Evolutionary conservation across 1,139 yeast species (phyloP).

Genomic region (Saccharomyces hybrid): DNA sequence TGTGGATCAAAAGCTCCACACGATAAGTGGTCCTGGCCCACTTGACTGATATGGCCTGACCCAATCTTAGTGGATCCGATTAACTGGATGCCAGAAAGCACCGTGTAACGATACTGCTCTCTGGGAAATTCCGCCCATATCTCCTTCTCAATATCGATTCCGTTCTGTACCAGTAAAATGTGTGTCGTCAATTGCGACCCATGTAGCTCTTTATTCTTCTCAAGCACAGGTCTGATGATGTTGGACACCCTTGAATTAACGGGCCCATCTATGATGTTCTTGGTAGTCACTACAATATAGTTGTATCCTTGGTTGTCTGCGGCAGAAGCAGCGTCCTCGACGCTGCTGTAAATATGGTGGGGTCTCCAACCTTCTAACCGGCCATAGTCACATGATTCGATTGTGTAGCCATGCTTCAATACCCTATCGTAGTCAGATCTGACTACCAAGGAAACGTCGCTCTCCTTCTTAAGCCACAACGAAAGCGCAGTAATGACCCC

Average conservation of each 20-base stretch:
- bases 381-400: constrained; percentile 47
- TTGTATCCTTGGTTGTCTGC: constrained; percentile 39
- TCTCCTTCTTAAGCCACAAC: constrained; percentile 31
- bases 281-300: constrained; percentile 48
- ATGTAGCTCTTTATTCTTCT: constrained; percentile 15
- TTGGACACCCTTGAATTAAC: constrained; percentile 37
- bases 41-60: constrained; percentile 25
- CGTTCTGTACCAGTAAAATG: constrained; percentile 50
- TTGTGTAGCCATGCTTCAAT: constrained; percentile 37
- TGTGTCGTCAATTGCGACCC: constrained; percentile 28
- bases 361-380: constrained; percentile 43
- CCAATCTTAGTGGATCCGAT: constrained; percentile 36
- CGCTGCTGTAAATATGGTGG: constrained; percentile 34
- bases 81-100: constrained; percentile 47
- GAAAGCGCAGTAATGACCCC: constrained; percentile 52
- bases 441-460: constrained; percentile 42
- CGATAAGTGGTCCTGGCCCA: constrained; percentile 30
- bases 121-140: constrained; percentile 37
- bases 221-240: constrained; percentile 41
- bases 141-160: constrained; percentile 49
- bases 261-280: constrained; percentile 49
- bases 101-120: constrained; percentile 24
- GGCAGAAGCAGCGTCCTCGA: constrained; percentile 35
- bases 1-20: constrained; percentile 41
- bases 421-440: constrained; percentile 48